These are phyloP conservation scores for Rhododendron henanense DNA, from an alignment of 148 eudicot species.

Conservation along the genomic window DNA sequence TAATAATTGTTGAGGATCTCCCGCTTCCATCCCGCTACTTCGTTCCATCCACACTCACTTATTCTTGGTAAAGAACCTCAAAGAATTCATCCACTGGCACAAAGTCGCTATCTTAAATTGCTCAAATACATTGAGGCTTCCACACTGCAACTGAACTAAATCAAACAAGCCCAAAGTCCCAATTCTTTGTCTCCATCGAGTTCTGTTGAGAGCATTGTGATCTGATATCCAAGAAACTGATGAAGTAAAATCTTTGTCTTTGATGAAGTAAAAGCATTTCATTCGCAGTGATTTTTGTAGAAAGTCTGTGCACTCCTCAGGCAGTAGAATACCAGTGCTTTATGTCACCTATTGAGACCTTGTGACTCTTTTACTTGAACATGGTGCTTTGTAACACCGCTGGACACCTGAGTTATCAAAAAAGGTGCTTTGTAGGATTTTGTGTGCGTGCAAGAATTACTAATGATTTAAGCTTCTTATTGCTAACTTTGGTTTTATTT, in stretches of 20 bases:
- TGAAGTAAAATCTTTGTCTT: background rate
- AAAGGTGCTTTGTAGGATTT: background rate
- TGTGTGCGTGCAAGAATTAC: background rate
- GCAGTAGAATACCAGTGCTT: background rate
- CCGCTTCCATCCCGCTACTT: background rate
- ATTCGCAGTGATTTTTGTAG: background rate
- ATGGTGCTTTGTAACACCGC: background rate
- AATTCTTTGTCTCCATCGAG: background rate
- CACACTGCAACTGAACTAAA: background rate
- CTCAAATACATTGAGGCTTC: background rate
- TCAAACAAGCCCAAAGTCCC: background rate
- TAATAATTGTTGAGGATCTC: background rate
- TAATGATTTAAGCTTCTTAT: background rate
- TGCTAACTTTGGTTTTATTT: background rate
- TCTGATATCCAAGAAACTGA: background rate
- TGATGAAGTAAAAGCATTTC: background rate
- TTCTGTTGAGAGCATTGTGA: background rate
- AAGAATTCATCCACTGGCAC: background rate
- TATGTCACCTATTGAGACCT: background rate
- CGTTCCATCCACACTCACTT: background rate
- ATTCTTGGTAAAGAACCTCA: background rate
- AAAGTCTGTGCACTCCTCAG: background rate
- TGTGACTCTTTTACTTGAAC: background rate
- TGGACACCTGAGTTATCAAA: too few relatives aligned
- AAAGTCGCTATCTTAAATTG: background rate